Evolutionary conservation across 2,329 filamentous ascomycete species (phyloP).

Genomic region (Hymenoscyphus fraxineus): DNA sequence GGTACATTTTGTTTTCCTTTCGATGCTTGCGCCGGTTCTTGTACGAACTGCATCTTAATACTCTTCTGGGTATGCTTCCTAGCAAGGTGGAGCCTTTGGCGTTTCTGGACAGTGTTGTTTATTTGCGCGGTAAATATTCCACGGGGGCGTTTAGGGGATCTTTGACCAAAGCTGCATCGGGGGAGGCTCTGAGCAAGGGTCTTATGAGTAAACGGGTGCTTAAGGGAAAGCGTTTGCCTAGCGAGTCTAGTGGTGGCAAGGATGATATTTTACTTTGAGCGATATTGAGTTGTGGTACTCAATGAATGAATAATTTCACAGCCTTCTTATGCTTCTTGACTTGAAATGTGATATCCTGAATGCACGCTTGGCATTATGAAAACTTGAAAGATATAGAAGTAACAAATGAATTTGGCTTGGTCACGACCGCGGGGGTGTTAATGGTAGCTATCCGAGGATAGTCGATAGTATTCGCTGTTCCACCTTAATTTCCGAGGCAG

Average conservation of each 20-base stretch:
- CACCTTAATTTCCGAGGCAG: too few species aligned
- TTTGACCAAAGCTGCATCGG: not conserved
- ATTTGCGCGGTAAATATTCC: not conserved
- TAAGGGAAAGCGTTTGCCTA: not conserved
- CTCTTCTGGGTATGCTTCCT: not conserved
- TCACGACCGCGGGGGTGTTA: too few species aligned
- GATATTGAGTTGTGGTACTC: not conserved
- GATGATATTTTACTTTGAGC: not conserved
- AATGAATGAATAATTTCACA: not conserved
- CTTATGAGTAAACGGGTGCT: not conserved
- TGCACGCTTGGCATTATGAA: too few species aligned
- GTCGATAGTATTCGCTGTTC: too few species aligned
- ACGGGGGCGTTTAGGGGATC: not conserved
- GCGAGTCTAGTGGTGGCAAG: not conserved
- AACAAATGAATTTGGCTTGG: too few species aligned
- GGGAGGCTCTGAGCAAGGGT: not conserved
- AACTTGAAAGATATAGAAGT: too few species aligned
- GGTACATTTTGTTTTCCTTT: not conserved
- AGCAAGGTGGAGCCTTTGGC: not conserved
- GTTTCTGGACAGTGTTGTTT: not conserved
- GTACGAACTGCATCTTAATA: not conserved
- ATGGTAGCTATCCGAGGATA: too few species aligned
- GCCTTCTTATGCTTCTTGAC: not conserved
- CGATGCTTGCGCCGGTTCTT: not conserved
- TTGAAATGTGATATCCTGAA: too few species aligned